Conservation (phyloP, 2,329 filamentous ascomycete genomes). For the Kalaharituber pfeilii region DNA sequence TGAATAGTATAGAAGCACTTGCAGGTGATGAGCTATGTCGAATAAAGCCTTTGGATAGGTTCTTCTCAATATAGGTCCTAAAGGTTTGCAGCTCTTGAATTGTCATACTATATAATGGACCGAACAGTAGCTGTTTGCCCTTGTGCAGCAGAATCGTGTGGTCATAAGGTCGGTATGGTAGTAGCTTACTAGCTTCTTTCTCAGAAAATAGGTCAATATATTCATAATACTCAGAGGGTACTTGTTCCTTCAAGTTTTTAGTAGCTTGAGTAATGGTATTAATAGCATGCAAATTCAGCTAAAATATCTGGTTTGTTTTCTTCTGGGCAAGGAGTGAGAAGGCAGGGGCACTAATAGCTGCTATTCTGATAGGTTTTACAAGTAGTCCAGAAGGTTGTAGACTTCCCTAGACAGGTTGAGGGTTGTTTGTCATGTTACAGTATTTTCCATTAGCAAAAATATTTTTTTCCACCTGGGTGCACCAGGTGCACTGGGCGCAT, state of each 20-base stretch:
- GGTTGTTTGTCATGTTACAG: too few species aligned
- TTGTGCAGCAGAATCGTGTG: background rate
- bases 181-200: background rate
- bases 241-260: background rate
- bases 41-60: background rate
- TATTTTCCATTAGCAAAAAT: too few species aligned
- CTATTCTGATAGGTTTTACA: too few species aligned
- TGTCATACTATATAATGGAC: conserved; percentile 1
- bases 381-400: too few species aligned
- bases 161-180: background rate
- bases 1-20: conserved; percentile 3
- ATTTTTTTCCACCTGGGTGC: too few species aligned
- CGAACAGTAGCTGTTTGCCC: background rate
- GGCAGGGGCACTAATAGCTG: too few species aligned
- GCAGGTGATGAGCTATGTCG: background rate
- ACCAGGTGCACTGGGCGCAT: too few species aligned
- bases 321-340: too few species aligned
- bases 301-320: too few species aligned
- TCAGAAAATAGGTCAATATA: background rate
- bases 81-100: background rate
- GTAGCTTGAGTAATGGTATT: too few species aligned
- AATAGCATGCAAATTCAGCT: too few species aligned
- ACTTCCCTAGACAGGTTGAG: too few species aligned
- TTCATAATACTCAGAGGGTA: background rate
- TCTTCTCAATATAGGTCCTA: conserved; percentile 2